These are phyloP conservation scores for Yarrowia hollandica DNA, from an alignment of 805 yeast species.

Conservation along the genomic window DNA sequence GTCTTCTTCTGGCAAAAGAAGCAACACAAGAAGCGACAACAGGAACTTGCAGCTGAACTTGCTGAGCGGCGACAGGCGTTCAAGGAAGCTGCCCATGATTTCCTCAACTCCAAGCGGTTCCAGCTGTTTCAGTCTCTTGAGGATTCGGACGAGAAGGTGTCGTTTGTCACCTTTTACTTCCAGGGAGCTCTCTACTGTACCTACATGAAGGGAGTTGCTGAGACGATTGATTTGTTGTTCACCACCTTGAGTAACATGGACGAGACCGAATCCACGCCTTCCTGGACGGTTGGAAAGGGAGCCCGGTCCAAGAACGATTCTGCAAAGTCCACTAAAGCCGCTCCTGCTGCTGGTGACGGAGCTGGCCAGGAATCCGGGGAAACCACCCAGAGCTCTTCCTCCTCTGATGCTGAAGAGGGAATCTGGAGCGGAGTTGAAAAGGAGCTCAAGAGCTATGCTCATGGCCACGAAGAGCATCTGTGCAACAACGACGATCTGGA, in stretches of 20 bases:
- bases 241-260: background rate
- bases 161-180: slow-evolving; percentile 16
- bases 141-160: background rate
- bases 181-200: slow-evolving; percentile 23
- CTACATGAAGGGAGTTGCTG: slow-evolving; percentile 15
- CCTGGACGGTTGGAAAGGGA: slow-evolving; percentile 12
- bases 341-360: background rate
- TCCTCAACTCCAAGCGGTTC: background rate
- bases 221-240: slow-evolving; percentile 9
- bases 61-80: slow-evolving; percentile 3
- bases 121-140: slow-evolving; percentile 10
- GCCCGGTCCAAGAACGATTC: background rate
- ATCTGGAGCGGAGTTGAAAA: background rate
- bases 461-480: slow-evolving; percentile 20
- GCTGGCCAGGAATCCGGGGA: background rate
- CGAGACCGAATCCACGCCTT: slow-evolving; percentile 7
- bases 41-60: background rate
- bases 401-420: background rate
- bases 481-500: slow-evolving; percentile 14
- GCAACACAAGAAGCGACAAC: background rate
- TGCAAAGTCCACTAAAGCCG: background rate
- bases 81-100: slow-evolving; percentile 6
- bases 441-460: background rate
- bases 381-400: no score
- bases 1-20: slow-evolving; percentile 1